Evolutionary conservation across 805 yeast genomes (phyloP).

Genomic region (Nakazawaea peltata): DNA sequence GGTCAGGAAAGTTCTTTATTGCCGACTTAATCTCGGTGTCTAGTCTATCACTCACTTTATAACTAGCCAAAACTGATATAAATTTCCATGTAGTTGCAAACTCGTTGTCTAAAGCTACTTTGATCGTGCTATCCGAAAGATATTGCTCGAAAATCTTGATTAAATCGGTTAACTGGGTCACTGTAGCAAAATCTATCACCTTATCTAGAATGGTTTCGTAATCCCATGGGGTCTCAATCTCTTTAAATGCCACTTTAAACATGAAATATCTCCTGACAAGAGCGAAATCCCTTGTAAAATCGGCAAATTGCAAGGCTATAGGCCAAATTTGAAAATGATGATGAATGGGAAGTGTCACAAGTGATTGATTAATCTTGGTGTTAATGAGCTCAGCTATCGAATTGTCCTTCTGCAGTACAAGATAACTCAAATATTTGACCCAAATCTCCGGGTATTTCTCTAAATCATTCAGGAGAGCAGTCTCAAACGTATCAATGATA

Average conservation of each 20-base stretch:
- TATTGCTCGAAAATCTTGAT: constrained; percentile 22
- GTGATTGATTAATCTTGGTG: neutral
- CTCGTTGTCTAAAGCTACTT: constrained; percentile 31
- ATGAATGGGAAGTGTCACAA: constrained; percentile 30
- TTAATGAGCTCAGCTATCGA: neutral
- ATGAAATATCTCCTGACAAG: constrained; percentile 26
- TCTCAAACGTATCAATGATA: constrained; percentile 29
- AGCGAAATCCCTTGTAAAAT: constrained; percentile 28
- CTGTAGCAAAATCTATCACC: constrained; percentile 22
- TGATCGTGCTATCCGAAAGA: constrained; percentile 24
- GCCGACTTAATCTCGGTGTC: constrained; percentile 26
- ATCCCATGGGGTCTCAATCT: neutral
- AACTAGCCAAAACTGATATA: constrained; percentile 29
- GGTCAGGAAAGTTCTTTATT: constrained; percentile 47
- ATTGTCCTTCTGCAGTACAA: constrained; percentile 17
- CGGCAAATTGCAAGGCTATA: constrained; percentile 41
- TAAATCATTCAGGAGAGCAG: constrained; percentile 31
- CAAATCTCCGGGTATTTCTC: constrained; percentile 42
- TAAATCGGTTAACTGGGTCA: constrained; percentile 11
- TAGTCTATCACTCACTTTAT: neutral
- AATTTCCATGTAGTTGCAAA: constrained; percentile 40
- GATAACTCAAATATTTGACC: constrained; percentile 39
- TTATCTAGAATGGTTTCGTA: constrained; percentile 19
- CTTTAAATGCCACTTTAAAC: constrained; percentile 11
- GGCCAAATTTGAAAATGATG: constrained; percentile 54